Conservation (phyloP, 1,139 yeast genomes). For the Debaryomycetaceae sp. region DNA sequence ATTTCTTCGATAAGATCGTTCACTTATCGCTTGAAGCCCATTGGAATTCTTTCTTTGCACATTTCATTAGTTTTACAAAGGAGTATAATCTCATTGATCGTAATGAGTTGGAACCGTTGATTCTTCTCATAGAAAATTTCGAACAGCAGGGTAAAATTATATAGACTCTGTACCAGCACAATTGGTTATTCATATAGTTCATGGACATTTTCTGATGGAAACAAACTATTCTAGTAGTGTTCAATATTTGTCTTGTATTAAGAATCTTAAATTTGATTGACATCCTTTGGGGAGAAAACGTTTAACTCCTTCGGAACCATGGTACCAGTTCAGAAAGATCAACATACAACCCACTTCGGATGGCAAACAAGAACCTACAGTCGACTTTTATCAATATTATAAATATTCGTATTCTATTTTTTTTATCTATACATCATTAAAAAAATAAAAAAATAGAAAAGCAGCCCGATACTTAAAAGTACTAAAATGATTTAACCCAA, state of each 20-base stretch:
- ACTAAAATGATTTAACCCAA: not conserved
- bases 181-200: too few species aligned
- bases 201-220: too few species aligned
- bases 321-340: too few species aligned
- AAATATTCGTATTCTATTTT: conserved; percentile 8
- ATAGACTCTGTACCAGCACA: conserved; percentile 10
- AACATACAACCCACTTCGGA: too few species aligned
- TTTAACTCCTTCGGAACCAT: too few species aligned
- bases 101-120: conserved; percentile 74
- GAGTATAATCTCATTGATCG: conserved; percentile 80
- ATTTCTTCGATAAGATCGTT: conserved; percentile 88
- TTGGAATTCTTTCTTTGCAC: conserved; percentile 98
- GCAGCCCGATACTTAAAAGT: conserved; percentile 1
- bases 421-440: conserved; percentile 7
- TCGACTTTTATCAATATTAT: conserved; percentile 6
- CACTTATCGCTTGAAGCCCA: conserved; percentile 94
- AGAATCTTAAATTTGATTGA: too few species aligned
- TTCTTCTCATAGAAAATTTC: conserved; percentile 70
- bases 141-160: conserved; percentile 84
- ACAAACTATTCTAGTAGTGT: too few species aligned
- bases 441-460: conserved; percentile 1
- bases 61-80: conserved; percentile 80
- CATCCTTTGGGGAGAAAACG: too few species aligned
- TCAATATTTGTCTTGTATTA: too few species aligned
- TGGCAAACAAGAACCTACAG: too few species aligned